These are phyloP conservation scores for Phytophthora chlamydospora DNA, from an alignment of 352 stramenopile species.

Conservation along the genomic window DNA sequence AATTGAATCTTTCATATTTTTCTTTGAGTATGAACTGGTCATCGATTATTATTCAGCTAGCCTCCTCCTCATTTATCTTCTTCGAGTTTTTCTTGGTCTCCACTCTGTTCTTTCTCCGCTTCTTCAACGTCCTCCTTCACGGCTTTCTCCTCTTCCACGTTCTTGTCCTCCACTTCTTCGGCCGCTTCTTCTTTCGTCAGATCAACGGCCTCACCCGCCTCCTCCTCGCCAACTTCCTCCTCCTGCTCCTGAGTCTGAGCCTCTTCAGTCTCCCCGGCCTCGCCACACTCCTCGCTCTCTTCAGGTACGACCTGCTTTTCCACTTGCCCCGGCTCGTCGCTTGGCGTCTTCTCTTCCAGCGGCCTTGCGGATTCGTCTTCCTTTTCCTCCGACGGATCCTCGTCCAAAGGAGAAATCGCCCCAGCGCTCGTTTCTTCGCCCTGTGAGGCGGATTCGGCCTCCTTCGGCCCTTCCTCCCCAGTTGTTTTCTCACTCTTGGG, in stretches of 20 bases:
- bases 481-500: background rate
- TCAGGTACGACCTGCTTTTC: background rate
- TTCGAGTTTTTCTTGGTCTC: background rate
- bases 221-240: background rate
- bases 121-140: background rate
- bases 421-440: background rate
- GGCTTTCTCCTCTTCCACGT: background rate
- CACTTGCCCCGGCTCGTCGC: background rate
- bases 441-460: background rate
- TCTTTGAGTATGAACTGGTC: background rate
- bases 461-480: slow-evolving; percentile 10
- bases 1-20: slow-evolving; percentile 5
- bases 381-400: background rate
- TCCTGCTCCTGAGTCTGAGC: background rate
- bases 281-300: background rate
- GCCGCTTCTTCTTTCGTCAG: background rate
- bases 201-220: background rate
- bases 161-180: background rate
- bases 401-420: background rate
- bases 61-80: slow-evolving; percentile 1
- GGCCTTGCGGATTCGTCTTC: no score
- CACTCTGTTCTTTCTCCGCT: slow-evolving; percentile 3
- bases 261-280: slow-evolving; percentile 8
- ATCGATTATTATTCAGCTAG: no score
- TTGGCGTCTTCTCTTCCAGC: no score